A percentile compares a stretch with the other conserved stretches of the same genome.
Evolutionary conservation across 768 basidiomycete genomes (phyloP).

Genomic region (Podaxis carcinomalis): DNA sequence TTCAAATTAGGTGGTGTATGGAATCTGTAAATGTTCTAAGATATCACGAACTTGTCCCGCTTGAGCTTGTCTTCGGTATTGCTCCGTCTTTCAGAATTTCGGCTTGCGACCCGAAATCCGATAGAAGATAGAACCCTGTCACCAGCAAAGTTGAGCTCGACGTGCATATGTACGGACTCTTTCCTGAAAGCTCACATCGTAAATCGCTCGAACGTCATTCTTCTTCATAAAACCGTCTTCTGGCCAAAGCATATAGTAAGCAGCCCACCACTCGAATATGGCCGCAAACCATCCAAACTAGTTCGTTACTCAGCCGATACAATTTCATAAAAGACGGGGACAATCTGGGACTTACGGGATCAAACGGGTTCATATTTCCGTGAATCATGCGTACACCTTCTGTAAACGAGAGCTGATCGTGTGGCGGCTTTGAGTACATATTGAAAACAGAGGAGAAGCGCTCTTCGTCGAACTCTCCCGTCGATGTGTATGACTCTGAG

Average conservation of each 20-base stretch:
- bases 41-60: neutral
- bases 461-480: slow-evolving; percentile 35
- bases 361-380: slow-evolving; percentile 35
- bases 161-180: neutral
- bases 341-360: slow-evolving; percentile 24
- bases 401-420: slow-evolving; percentile 33
- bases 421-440: slow-evolving; percentile 36
- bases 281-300: slow-evolving; percentile 42
- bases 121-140: slow-evolving; percentile 32
- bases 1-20: too few species aligned
- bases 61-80: neutral
- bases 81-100: neutral
- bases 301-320: neutral
- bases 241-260: slow-evolving; percentile 35
- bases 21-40: too few species aligned
- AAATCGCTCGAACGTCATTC: slow-evolving; percentile 35
- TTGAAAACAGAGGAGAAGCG: slow-evolving; percentile 37
- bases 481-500: slow-evolving; percentile 30
- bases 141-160: neutral
- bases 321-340: neutral
- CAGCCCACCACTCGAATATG: slow-evolving; percentile 36
- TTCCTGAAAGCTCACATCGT: slow-evolving; percentile 27
- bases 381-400: slow-evolving; percentile 37
- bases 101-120: slow-evolving; percentile 23
- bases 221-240: slow-evolving; percentile 31